phyloP scores from a whole-genome alignment of 345 rosid genomes.

The Murraya koenigii region DNA sequence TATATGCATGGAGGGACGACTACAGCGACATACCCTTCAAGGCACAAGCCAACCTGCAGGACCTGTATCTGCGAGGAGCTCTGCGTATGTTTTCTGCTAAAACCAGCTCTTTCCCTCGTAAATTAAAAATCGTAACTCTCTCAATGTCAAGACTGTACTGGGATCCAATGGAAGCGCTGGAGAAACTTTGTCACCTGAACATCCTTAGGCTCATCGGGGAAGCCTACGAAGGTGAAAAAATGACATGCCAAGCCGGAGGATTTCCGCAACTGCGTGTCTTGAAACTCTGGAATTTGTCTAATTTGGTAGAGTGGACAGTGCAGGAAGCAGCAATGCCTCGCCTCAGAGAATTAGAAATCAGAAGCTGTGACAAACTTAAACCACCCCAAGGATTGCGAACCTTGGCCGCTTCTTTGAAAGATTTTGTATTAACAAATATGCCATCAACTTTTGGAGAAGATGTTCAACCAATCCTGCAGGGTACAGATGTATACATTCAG shows the following conservation, averaged over 20 bases:
- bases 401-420: conserved; percentile 5
- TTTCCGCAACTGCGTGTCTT: conserved; percentile 32
- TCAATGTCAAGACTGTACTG: conserved; percentile 14
- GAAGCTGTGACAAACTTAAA: conserved; percentile 21
- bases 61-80: conserved; percentile 31
- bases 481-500: background rate
- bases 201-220: conserved; percentile 30
- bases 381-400: conserved; percentile 9
- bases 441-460: background rate
- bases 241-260: conserved; percentile 3
- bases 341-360: conserved; percentile 32
- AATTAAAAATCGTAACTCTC: conserved; percentile 31
- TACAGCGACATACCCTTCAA: no score
- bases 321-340: conserved; percentile 24
- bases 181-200: conserved; percentile 21
- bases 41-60: conserved; percentile 3
- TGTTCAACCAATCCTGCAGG: background rate
- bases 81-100: background rate
- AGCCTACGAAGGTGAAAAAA: conserved; percentile 20
- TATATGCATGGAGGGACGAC: background rate
- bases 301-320: conserved; percentile 12
- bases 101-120: background rate
- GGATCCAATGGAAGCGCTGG: conserved; percentile 32
- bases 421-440: conserved; percentile 30
- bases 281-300: conserved; percentile 33